These are phyloP conservation scores for Tolypocladium sp. DNA, from an alignment of 2,329 filamentous ascomycete genomes.

Conservation along the genomic window DNA sequence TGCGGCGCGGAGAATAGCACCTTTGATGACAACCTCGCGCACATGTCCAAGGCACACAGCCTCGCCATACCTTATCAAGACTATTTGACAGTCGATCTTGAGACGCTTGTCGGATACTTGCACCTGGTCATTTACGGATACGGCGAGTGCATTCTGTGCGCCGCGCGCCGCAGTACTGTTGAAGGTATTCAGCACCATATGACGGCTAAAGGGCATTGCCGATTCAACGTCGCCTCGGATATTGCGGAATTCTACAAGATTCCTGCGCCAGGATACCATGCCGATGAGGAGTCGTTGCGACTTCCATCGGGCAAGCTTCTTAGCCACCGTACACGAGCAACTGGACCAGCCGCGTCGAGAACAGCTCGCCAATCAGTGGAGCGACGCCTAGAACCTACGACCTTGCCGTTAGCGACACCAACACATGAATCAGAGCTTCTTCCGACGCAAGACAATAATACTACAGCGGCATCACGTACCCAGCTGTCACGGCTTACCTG, in stretches of 20 bases:
- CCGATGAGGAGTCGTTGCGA: slow-evolving; percentile 5
- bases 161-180: slow-evolving; percentile 28
- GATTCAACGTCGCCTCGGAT: slow-evolving; percentile 30
- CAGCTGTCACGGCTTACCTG: background rate
- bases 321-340: slow-evolving; percentile 8
- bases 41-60: slow-evolving; percentile 41
- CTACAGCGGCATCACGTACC: background rate
- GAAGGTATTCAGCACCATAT: slow-evolving; percentile 43
- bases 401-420: background rate
- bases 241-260: slow-evolving; percentile 32
- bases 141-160: slow-evolving; percentile 41
- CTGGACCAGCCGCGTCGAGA: background rate
- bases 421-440: background rate
- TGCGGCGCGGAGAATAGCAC: slow-evolving; percentile 20
- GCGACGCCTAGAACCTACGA: background rate
- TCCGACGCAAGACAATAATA: background rate
- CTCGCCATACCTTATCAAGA: slow-evolving; percentile 31
- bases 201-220: slow-evolving; percentile 38
- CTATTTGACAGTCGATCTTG: slow-evolving; percentile 32
- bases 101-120: slow-evolving; percentile 37
- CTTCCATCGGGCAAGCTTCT: slow-evolving; percentile 27
- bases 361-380: background rate
- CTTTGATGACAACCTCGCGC: slow-evolving; percentile 28
- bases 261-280: slow-evolving; percentile 3
- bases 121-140: slow-evolving; percentile 39